A percentile compares a stretch with the other conserved stretches of the same genome.
Conservation (phyloP, 2,329 filamentous ascomycete genomes). For the Clarireedia sp. region DNA sequence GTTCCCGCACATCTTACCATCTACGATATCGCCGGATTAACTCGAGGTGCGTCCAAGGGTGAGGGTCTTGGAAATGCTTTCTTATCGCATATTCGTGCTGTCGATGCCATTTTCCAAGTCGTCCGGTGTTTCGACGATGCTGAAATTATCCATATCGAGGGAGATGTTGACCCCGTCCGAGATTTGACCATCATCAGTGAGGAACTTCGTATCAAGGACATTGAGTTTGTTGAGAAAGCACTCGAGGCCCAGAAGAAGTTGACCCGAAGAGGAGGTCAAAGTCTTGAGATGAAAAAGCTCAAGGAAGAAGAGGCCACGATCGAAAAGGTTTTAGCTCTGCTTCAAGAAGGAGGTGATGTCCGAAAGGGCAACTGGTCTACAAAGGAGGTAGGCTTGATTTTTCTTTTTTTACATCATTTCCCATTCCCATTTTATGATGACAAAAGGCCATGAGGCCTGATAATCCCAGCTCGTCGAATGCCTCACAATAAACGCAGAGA, state of each 20-base stretch:
- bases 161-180: conserved; percentile 89
- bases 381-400: conserved; percentile 73
- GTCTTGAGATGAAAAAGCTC: conserved; percentile 94
- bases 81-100: conserved; percentile 95
- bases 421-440: conserved; percentile 67
- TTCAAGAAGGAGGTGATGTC: conserved; percentile 87
- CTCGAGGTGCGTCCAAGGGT: conserved; percentile 90
- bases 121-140: conserved; percentile 97
- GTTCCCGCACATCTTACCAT: conserved; percentile 98
- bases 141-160: conserved; percentile 99
- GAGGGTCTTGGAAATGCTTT: conserved; percentile 96
- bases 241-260: conserved; percentile 89
- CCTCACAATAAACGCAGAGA: conserved; percentile 70
- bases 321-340: conserved; percentile 75
- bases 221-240: conserved; percentile 95
- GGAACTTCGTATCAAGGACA: conserved; percentile 94
- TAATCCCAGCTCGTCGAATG: conserved; percentile 99
- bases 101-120: conserved; percentile 96
- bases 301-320: conserved; percentile 91
- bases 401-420: conserved; percentile 23
- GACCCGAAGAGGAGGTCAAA: conserved; percentile 88
- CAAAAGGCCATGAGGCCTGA: conserved; percentile 92
- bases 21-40: conserved; percentile 97
- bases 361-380: conserved; percentile 82
- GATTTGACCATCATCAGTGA: conserved; percentile 96